Conservation (phyloP, 2,329 filamentous ascomycete genomes). For the Calonectria ilicicola region DNA sequence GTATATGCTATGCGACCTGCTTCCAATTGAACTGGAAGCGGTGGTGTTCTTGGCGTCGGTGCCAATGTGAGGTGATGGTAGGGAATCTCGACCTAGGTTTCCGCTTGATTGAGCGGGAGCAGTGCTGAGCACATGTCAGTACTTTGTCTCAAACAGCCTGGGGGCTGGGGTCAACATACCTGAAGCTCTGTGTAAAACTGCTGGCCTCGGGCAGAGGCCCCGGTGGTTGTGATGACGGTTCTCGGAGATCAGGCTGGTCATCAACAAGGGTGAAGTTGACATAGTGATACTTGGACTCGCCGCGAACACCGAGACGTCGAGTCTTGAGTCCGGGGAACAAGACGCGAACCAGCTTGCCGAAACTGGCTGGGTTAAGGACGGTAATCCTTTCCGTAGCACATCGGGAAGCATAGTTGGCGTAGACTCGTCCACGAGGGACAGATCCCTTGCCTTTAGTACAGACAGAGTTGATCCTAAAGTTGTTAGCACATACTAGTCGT, state of each 20-base stretch:
- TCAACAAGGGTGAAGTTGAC: constrained; percentile 74
- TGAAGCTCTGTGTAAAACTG: constrained; percentile 62
- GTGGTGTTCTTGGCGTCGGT: constrained; percentile 32
- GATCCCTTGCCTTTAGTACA: constrained; percentile 84
- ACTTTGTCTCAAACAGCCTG: constrained; percentile 1
- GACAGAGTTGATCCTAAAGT: constrained; percentile 75
- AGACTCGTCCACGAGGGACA: constrained; percentile 91
- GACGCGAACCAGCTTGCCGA: constrained; percentile 95
- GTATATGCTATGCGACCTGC: constrained; percentile 63
- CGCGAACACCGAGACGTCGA: constrained; percentile 88
- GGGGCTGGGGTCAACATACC: constrained; percentile 51
- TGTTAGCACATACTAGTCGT: constrained; percentile 24
- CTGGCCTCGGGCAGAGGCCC: constrained; percentile 62
- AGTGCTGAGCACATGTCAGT: constrained; percentile 46
- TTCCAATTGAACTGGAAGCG: constrained; percentile 25
- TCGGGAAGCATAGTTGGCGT: constrained; percentile 92
- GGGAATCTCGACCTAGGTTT: constrained; percentile 40
- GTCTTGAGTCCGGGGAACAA: constrained; percentile 97
- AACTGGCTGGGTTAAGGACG: constrained; percentile 95
- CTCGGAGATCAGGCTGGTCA: constrained; percentile 63
- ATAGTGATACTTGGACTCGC: constrained; percentile 99
- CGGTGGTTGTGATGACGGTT: constrained; percentile 59
- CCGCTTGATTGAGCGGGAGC: constrained; percentile 47
- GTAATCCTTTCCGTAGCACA: constrained; percentile 95
- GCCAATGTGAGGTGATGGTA: constrained; percentile 46